These are phyloP conservation scores for Echites panduratus DNA, from an alignment of 257 asterid genomes.

Conservation along the genomic window DNA sequence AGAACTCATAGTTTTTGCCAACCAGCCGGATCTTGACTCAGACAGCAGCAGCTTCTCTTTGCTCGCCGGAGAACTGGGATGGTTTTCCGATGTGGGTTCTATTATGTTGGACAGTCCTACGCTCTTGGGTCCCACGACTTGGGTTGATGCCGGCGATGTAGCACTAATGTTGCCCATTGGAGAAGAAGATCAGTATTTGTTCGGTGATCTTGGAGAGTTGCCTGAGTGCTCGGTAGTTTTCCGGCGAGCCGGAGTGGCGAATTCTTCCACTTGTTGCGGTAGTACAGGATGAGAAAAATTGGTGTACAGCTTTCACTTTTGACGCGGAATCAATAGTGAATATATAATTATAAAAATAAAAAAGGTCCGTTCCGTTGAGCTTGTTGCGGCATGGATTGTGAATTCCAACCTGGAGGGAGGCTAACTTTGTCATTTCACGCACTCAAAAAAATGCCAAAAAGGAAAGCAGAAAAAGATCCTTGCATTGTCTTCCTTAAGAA, in stretches of 20 bases:
- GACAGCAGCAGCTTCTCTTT: slow-evolving; percentile 36
- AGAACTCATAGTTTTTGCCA: slow-evolving; percentile 30
- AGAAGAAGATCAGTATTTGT: slow-evolving; percentile 67
- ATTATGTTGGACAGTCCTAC: slow-evolving; percentile 40
- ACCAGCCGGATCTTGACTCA: slow-evolving; percentile 38
- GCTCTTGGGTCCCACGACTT: slow-evolving; percentile 40
- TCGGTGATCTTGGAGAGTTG: slow-evolving; percentile 75
- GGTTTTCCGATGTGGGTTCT: slow-evolving; percentile 57
- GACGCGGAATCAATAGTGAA: neutral
- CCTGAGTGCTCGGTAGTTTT: slow-evolving; percentile 68
- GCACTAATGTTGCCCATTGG: slow-evolving; percentile 45
- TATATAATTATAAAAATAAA: slow-evolving; percentile 2
- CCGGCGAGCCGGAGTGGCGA: slow-evolving; percentile 35
- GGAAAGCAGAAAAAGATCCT: neutral
- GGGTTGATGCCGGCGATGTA: slow-evolving; percentile 37
- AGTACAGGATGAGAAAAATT: slow-evolving; percentile 30
- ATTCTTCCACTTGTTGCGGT: slow-evolving; percentile 35
- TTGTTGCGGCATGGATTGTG: neutral
- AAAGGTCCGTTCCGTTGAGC: neutral
- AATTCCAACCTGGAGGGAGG: neutral
- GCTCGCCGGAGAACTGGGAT: slow-evolving; percentile 61
- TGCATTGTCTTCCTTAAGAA: neutral
- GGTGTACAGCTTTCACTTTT: slow-evolving; percentile 8
- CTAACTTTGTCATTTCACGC: neutral
- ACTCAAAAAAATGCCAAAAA: neutral